Evolutionary conservation across 2,329 filamentous ascomycete species (phyloP).

Genomic region (Colletotrichum sublineola): DNA sequence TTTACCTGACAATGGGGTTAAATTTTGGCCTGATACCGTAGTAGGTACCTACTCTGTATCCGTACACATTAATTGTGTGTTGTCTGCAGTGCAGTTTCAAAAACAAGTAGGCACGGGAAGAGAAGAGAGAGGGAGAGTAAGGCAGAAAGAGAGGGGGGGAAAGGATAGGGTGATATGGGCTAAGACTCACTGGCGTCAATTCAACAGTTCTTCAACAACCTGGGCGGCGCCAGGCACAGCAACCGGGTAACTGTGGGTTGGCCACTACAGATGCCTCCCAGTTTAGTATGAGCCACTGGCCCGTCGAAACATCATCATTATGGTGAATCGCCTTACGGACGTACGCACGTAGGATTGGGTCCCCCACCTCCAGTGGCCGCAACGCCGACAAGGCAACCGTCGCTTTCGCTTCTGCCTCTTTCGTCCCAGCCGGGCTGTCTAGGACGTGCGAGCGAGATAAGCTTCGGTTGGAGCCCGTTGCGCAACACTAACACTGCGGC

Average conservation of each 20-base stretch:
- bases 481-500: constrained; percentile 10
- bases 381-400: not conserved
- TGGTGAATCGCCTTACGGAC: constrained; percentile 16
- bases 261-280: not conserved
- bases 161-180: not conserved
- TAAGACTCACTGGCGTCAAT: not conserved
- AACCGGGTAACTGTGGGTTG: not conserved
- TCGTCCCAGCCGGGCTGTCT: not conserved
- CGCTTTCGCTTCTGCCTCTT: not conserved
- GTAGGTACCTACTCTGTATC: too few relatives aligned
- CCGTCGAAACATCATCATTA: not conserved
- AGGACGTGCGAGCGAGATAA: constrained; percentile 7
- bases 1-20: too few relatives aligned
- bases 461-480: not conserved
- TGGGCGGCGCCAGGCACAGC: not conserved
- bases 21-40: too few relatives aligned
- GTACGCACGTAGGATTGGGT: constrained; percentile 4
- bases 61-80: not conserved
- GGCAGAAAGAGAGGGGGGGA: too few relatives aligned
- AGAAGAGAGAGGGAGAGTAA: too few relatives aligned
- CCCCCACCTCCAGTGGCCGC: not conserved
- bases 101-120: not conserved
- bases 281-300: not conserved
- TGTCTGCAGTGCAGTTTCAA: not conserved
- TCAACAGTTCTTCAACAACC: not conserved